Base-by-base conservation (phyloP, 306 rosid species). In the Ziziphus jujuba region DNA sequence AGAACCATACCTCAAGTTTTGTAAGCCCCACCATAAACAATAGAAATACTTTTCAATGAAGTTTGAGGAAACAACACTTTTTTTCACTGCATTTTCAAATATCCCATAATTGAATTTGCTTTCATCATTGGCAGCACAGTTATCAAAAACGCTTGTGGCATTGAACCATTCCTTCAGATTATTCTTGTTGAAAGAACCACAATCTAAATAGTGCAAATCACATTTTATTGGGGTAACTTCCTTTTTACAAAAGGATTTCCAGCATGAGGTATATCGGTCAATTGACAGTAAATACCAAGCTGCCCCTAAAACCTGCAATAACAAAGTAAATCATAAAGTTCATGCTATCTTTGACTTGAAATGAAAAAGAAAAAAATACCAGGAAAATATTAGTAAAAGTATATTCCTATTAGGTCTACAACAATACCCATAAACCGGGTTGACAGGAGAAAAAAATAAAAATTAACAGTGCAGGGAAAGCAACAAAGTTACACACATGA, bases 21-120 rank as follows among this genome's bases (percentile, higher is more conserved):
- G 99, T 74, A 93, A 71, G 61, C 99, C 99, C 99, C 99, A 90
- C 99, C 99, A 93, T 59, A 93, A 81, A 81, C 96, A 88, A 77
- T 90, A 93, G 36, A 93, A 85, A 80, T 88, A 93, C 76, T 90
- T 90, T 34, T 54, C 71, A 20, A 87, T 67, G 66, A 93, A 90
- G 79, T 78, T 77, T 43, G 87, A 66, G 62, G 87, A 86, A 67
- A 90, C 89, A 45, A 84, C 96, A 16, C 81, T 47, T 73, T 90
- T 90, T 34, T 23, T 53, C 58, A 93, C 79, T 61, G 96, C 97
- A 54, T 56, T 70, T 70, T 59, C 69, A 67, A 90, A 93, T 74
- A 93, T 66, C 45, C 97, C 99, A 84, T 44, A 93, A 22, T 83
- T 72, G 87, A 93, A 93, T 25, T 28, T 61, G 10, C 69, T 76